Evolutionary conservation across 345 rosid genomes (phyloP), one percentile per base, ranked within the genome.

Genomic region (Gossypium ekmanianum): DNA sequence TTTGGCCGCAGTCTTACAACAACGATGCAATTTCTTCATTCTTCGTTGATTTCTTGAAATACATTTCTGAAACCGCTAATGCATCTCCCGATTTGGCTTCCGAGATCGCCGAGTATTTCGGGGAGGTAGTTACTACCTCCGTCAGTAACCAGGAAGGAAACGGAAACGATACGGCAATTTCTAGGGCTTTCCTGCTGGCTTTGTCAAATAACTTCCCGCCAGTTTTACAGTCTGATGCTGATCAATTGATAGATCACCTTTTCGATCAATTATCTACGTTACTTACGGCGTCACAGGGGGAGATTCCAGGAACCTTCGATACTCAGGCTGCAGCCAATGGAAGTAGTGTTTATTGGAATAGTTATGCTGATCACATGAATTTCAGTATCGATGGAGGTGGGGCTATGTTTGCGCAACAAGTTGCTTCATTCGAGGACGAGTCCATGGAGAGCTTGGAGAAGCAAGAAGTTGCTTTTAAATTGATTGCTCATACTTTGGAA

Each of bases 1-100:
- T 90, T 69, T 96, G 99, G 99, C 99, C 98, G 54, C 97, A 89
- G 66, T 90, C 98, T 22, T 87, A 81, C 77, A 76, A 76, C 45
- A 54, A 24, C 75, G 94, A 85, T 61, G 76, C 86, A 66, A 86
- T 89, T 52, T 82, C 91, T n/a, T 76, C 87, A 0, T 96, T 93
- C 59, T 92, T 77, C 68, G 77, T 71, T 26, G 97, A 93, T 76
- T 96, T 93, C 81, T 68, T 96, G 16, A 83, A 80, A 1, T 90
- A 93, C 73, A 78, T 90, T 56, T 79, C 88, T 9, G 81, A 82
- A 27, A 84, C 91, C 18, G 84, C 88, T 0, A 86, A 84, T 22
- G 59, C 78, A 26, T 88, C 87, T 6, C 82, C 84, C 68, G 99
- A 89, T 63, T 93, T 96, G 45, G 81, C 83, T 12, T 34, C 73